Base-by-base conservation (phyloP, 148 eudicot species). In the Spergularia bocconei region DNA sequence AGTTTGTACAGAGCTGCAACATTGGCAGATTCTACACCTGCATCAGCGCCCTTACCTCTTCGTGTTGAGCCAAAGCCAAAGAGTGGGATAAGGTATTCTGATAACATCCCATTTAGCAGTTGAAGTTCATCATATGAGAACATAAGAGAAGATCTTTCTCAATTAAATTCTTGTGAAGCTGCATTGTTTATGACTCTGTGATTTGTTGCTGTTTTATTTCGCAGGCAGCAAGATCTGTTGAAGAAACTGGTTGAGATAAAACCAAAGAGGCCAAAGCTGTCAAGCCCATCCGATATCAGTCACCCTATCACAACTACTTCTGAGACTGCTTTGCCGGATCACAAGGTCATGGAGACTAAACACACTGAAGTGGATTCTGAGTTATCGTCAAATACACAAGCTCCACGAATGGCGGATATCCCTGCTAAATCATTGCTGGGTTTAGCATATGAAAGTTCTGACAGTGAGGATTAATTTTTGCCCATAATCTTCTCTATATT, bases 1-100 rank as follows among this genome's bases (percentile, higher is more conserved):
- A 82, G 29, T 74, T 77, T 52, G 50, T 84, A 93, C 98, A 85
- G 88, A 85, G 48, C 8, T 44, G 48, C 7, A 44, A 44, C 48
- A 6, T 44, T 44, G 48, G 48, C 48, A 44, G 48, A 44, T 44
- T 44, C 48, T 44, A 6, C 48, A 6, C 48, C 48, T 9, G 48
- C 48, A 44, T 44, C 48, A 1, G 48, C 48, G 48, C 48, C 48
- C 48, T 44, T 93, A 84, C 82, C 97, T 56, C 91, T 90, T 54
- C 95, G 98, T 72, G 98, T 90, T 54, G 98, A 93, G 63, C 92
- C 97, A 71, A 93, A 93, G 85, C 90, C 98, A 65, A 93, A 91
- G 85, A 93, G 97, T 80, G 97, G 97, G 72, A 93, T 91, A 79
- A 88, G 98, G 98, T 91, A 83, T 44, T 14, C 29, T 58, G 53